Base-by-base conservation (phyloP, 2,329 filamentous ascomycete genomes). In the Cordyceps cicadae region DNA sequence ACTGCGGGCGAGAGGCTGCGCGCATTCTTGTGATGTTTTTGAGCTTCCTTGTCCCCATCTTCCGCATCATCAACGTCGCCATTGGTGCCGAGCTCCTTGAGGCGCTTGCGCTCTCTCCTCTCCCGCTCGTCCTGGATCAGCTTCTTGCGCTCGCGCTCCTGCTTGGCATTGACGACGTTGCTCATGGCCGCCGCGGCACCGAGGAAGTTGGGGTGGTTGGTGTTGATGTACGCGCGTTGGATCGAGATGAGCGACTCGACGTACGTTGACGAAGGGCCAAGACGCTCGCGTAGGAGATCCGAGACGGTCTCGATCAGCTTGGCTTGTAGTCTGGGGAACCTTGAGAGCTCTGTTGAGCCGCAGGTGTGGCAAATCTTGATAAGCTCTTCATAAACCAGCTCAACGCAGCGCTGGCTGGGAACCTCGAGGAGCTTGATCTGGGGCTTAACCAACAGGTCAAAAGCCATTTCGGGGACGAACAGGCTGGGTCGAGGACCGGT, bases 311-410 rank as follows among this genome's bases (percentile, higher is more conserved):
- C 94, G 64, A 99, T 99, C 49, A 99, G 86, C 76, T 97, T 97
- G 57, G 87, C 94, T 76, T 99, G 94, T 58, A 99, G 80, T 63
- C 94, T 86, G 14, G 94, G 94, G 73, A 93, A 99, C 64, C 94
- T 84, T 58, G 90, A 89, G 21, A 99, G 84, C 74, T 99, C 94
- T 17, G 89, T 95, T 2, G 92, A 97, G 64, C 94, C 94, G 75
- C 94, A 99, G 1, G 94, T 99, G 73, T 99, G 94, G 76, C 94
- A 97, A 67, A 99, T 97, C 77, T 99, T 99, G 78, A 99, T 99
- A 50, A 99, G 82, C 74, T 99, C 94, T 73, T 99, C 94, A 73
- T 99, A 99, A 3, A 99, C 94, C 59, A 99, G 84, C 75, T 99
- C 94, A 55, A 99, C 94, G 70, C 94, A 99, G 68, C 94, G 87